Evolutionary conservation across 2,329 filamentous ascomycete species (phyloP), one percentile per base, ranked within the genome.

Genomic region (Pestalotiopsis sp.): DNA sequence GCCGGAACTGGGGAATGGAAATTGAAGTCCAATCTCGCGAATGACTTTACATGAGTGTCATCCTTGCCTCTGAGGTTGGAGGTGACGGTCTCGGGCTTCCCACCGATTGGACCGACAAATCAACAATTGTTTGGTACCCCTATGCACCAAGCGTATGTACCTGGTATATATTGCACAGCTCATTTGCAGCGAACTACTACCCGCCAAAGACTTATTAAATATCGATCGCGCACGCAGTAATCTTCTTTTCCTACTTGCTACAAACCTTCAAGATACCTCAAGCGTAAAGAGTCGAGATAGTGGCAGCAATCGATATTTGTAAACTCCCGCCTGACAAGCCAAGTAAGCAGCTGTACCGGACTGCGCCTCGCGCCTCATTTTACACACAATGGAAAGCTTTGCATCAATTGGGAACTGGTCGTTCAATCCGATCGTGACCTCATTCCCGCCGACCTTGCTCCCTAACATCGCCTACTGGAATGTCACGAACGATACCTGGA

Each of bases 401-500:
- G 38, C 59, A 40, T 62, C 35, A 5, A 62, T 62, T 11, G 59
- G 59, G 24, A 26, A 20, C 14, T 75, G 70, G 70, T 66, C 48
- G 2, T 70, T 71, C 48, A 65, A 64, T n/a, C 67, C 67, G 2
- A 66, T 70, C 24, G 58, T 71, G 17, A 55, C 65, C 3, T 35
- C 65, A 4, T 68, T 71, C 26, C 68, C 68, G 1, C 62, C 64
- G 39, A 66, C 68, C 13, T 57, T 71, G 22, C 48, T 70, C 4
- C 70, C 70, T 2, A 71, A 71, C n/a, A 55, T 70, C 17, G 68
- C 70, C 2, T 66, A 66, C 24, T 71, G 70, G 70, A 70, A 69
- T 48, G 67, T 66, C 44, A 68, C 70, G n/a, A 70, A 70, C 38
- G 68, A 59, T 14, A 35, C 56, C 5, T 58, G 66, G 58, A 64